A percentile compares a stretch with the other conserved stretches of the same genome.
Evolutionary conservation across 345 rosid genomes (phyloP).

Genomic region (Citropsis articulata): DNA sequence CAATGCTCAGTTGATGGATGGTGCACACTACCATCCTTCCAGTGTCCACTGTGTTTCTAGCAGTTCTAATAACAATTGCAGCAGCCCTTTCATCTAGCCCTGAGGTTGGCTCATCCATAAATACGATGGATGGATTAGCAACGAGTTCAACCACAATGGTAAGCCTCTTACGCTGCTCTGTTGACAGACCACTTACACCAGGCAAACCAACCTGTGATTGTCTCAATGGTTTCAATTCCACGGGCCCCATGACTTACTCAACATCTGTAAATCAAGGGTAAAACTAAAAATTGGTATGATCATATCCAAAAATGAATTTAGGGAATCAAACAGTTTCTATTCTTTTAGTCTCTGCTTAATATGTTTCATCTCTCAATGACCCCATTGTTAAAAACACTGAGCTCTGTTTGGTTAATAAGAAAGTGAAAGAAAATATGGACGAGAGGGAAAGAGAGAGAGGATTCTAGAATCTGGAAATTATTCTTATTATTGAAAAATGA

Average conservation of each 20-base stretch:
- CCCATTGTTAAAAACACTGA: no score
- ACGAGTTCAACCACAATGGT: conserved; percentile 53
- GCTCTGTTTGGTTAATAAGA: no score
- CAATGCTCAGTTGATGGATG: conserved; percentile 52
- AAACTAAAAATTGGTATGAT: neutral
- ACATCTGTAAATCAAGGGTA: neutral
- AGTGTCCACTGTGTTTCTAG: conserved; percentile 44
- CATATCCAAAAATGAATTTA: neutral
- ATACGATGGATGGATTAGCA: conserved; percentile 45
- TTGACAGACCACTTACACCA: conserved; percentile 40
- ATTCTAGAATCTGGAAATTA: no score
- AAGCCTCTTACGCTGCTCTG: conserved; percentile 47
- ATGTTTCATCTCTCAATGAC: neutral
- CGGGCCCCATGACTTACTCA: conserved; percentile 43
- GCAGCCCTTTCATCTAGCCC: conserved; percentile 58
- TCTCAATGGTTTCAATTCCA: conserved; percentile 34
- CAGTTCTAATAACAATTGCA: conserved; percentile 55
- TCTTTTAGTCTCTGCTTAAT: neutral
- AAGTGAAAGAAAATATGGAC: no score
- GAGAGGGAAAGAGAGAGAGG: no score
- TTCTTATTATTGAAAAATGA: no score
- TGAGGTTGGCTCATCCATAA: conserved; percentile 53
- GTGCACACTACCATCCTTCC: conserved; percentile 54
- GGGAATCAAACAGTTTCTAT: neutral
- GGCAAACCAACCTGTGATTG: conserved; percentile 45